A percentile compares a stretch with the other conserved stretches of the same genome.
Evolutionary conservation across 192 early-diverging fungal species (phyloP).

Genomic region (Coemansia sp.): DNA sequence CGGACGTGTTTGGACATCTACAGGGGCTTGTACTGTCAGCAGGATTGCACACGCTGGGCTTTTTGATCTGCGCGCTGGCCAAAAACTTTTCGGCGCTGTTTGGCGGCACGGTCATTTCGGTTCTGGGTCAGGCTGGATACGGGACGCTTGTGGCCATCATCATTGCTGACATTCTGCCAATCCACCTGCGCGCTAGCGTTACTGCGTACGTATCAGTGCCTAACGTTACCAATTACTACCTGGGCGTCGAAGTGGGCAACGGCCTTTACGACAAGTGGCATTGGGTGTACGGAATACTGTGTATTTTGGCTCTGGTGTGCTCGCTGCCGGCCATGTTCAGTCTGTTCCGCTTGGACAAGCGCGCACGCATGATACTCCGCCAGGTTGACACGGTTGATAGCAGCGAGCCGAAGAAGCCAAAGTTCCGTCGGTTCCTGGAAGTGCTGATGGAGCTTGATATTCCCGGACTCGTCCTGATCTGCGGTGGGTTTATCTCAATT

Average conservation of each 20-base stretch:
- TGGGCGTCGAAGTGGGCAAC: conserved; percentile 41
- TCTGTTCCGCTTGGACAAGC: conserved; percentile 24
- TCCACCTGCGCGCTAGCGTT: conserved; percentile 34
- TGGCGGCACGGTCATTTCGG: conserved; percentile 45
- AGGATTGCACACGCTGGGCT: conserved; percentile 34
- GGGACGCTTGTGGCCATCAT: conserved; percentile 44
- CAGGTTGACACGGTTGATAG: conserved; percentile 1
- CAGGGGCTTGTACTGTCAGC: conserved; percentile 23
- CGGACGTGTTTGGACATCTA: conserved; percentile 36
- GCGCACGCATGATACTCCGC: conserved; percentile 17
- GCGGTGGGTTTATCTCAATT: conserved; percentile 38
- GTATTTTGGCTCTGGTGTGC: conserved; percentile 37
- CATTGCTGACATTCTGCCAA: conserved; percentile 38
- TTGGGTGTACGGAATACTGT: conserved; percentile 46
- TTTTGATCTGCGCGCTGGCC: conserved; percentile 30
- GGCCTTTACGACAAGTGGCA: conserved; percentile 34
- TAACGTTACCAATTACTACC: conserved; percentile 47
- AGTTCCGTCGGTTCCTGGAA: conserved; percentile 1
- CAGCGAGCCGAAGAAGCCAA: neutral
- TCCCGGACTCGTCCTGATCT: conserved; percentile 29
- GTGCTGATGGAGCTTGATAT: conserved; percentile 40
- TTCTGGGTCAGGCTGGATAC: conserved; percentile 38
- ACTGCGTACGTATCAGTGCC: conserved; percentile 40
- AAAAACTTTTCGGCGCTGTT: conserved; percentile 36
- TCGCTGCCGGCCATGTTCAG: conserved; percentile 25